Evolutionary conservation across 2,329 filamentous ascomycete genomes (phyloP), one percentile per base, ranked within the genome.

Genomic region (Arthrocladium fulminans): DNA sequence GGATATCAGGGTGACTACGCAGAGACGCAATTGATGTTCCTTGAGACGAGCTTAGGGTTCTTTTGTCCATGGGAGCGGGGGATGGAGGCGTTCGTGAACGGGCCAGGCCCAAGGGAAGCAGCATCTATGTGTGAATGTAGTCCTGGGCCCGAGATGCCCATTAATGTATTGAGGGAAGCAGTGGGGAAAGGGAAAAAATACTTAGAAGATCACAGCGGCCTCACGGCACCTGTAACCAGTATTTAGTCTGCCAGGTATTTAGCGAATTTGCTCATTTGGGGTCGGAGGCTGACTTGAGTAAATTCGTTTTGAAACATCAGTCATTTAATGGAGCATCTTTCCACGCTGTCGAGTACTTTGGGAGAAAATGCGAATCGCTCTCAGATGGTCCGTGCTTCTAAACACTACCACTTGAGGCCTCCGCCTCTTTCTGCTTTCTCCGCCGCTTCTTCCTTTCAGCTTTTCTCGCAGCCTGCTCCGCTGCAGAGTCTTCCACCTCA

Each of bases 371-470:
- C n/a, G n/a, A n/a, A n/a, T n/a, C n/a, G n/a, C n/a, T n/a, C n/a
- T n/a, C n/a, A n/a, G n/a, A n/a, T n/a, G n/a, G n/a, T n/a, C n/a
- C n/a, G n/a, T n/a, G n/a, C n/a, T n/a, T n/a, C n/a, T n/a, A n/a
- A n/a, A n/a, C n/a, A n/a, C n/a, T n/a, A n/a, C n/a, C n/a, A n/a
- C n/a, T n/a, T n/a, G n/a, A n/a, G n/a, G n/a, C n/a, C n/a, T n/a
- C n/a, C n/a, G n/a, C n/a, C 7, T 35, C 32, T 15, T n/a, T n/a
- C 9, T 32, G 17, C 25, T 44, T 44, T 27, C n/a, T 23, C 41
- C 25, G 15, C 48, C 49, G 48, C 32, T 47, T 51, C 30, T 54
- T 53, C 17, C 51, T 42, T 45, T 55, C 52, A 23, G 52, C 52
- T 23, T 50, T 49, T 40, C 53, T 35, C 25, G 49, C 50, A 43